phyloP scores from a whole-genome alignment of 148 eudicot genomes.

The Chenopodium formosanum region DNA sequence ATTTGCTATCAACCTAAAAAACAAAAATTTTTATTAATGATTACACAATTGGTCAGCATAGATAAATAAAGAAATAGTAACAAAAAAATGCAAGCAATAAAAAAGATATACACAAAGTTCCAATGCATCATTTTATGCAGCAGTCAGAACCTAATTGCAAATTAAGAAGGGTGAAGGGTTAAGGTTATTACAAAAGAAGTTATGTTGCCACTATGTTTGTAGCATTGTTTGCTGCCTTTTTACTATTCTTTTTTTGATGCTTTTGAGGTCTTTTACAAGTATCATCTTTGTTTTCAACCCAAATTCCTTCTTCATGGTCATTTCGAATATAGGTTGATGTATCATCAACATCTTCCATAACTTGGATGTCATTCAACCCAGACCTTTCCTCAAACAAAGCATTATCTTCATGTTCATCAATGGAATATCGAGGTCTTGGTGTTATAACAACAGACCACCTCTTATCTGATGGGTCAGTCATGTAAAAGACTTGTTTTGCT shows the following conservation, averaged over 20 bases:
- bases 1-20: neutral
- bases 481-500: constrained; percentile 8
- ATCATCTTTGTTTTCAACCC: neutral
- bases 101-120: no score
- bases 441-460: neutral
- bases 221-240: no score
- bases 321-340: neutral
- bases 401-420: neutral
- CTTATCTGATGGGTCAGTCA: neutral
- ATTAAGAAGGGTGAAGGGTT: no score
- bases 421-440: neutral
- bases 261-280: neutral
- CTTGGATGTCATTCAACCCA: neutral
- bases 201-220: no score
- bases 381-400: neutral
- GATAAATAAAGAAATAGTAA: no score
- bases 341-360: neutral
- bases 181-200: no score
- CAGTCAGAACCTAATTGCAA: no score
- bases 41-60: no score
- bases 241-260: no score
- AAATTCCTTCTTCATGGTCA: constrained; percentile 6
- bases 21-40: neutral
- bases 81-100: no score
- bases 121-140: no score